Conservation (phyloP, 2,329 filamentous ascomycete genomes). For the Coniochaeta hoffmannii region DNA sequence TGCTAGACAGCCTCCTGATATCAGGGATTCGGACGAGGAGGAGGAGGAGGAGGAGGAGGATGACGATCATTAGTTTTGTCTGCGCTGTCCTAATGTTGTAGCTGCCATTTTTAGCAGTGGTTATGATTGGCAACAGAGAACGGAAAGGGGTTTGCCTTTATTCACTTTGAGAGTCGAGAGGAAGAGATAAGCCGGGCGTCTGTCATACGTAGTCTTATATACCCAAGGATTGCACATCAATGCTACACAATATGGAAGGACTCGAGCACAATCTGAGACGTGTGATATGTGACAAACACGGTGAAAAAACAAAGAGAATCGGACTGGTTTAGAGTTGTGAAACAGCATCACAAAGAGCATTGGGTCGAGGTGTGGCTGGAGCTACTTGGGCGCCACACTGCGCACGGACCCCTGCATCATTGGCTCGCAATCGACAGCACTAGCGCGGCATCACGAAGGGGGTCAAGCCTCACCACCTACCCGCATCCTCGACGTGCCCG, state of each 20-base stretch:
- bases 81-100: no score
- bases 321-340: background rate
- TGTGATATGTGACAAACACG: background rate
- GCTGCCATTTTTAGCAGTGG: background rate
- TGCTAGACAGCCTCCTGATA: conserved; percentile 28
- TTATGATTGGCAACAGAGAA: background rate
- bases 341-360: background rate
- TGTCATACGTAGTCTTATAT: no score
- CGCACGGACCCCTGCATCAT: background rate
- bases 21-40: conserved; percentile 37
- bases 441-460: background rate
- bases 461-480: background rate
- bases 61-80: background rate
- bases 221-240: no score
- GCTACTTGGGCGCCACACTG: background rate
- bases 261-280: background rate
- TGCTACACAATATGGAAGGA: background rate
- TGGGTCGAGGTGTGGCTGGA: background rate
- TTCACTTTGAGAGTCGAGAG: no score
- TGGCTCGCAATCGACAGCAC: no score
- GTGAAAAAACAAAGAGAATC: background rate
- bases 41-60: conserved; percentile 14
- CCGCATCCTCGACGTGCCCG: background rate
- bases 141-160: no score
- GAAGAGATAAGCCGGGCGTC: no score